Evolutionary conservation across 345 rosid genomes (phyloP).

Genomic region (Citrus cavaleriei): DNA sequence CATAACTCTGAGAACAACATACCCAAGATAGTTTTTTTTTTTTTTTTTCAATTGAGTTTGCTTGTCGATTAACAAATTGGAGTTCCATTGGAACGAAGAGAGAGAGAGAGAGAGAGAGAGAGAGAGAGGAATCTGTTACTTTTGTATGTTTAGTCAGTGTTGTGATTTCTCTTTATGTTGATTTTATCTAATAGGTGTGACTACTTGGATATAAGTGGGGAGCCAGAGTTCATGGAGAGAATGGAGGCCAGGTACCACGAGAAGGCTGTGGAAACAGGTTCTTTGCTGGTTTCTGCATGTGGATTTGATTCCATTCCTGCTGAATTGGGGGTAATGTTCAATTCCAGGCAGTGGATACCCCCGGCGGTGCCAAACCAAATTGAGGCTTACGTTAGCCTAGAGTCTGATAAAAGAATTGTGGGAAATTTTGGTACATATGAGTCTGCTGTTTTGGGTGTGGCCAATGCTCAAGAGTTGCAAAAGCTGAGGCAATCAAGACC

Average conservation of each 20-base stretch:
- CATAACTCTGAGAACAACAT: too few relatives aligned
- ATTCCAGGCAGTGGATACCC: constrained; percentile 72
- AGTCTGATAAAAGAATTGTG: constrained; percentile 64
- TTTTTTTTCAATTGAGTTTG: neutral
- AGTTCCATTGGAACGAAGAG: neutral
- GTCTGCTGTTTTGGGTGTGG: constrained; percentile 82
- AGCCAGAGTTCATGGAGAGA: constrained; percentile 90
- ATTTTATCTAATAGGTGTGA: constrained; percentile 45
- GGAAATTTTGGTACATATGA: constrained; percentile 81
- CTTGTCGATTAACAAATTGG: neutral
- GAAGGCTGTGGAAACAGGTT: constrained; percentile 60
- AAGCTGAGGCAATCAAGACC: constrained; percentile 78
- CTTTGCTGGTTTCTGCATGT: constrained; percentile 84
- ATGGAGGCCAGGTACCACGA: constrained; percentile 70
- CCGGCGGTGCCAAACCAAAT: constrained; percentile 65
- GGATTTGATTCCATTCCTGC: constrained; percentile 94
- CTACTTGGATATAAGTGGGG: constrained; percentile 92
- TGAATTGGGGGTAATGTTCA: constrained; percentile 70
- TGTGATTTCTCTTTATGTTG: neutral
- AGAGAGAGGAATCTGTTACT: neutral
- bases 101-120: too few relatives aligned
- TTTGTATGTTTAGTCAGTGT: neutral
- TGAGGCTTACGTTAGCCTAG: constrained; percentile 74
- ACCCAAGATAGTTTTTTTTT: too few relatives aligned
- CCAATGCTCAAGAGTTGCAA: constrained; percentile 51